A percentile compares a stretch with the other conserved stretches of the same genome.
Conservation (phyloP, 768 basidiomycete species). For the Lentinus tigrinus region DNA sequence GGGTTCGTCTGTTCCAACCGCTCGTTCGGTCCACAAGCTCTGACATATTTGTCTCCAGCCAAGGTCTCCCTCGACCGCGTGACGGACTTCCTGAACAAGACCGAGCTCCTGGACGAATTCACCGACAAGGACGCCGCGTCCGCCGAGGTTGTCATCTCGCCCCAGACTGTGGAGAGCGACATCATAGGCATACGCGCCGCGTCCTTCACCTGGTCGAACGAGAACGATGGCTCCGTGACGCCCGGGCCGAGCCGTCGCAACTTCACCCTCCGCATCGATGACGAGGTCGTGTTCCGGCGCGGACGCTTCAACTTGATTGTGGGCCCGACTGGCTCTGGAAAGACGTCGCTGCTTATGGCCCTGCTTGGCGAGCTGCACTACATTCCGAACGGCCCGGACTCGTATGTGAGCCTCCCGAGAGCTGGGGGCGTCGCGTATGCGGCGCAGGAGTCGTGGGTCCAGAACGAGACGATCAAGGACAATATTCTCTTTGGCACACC, state of each 20-base stretch:
- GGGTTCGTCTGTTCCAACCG: slow-evolving; percentile 22
- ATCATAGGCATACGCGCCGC: slow-evolving; percentile 56
- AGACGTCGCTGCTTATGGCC: slow-evolving; percentile 67
- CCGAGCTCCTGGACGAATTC: slow-evolving; percentile 50
- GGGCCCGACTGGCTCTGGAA: slow-evolving; percentile 58
- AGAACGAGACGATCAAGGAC: slow-evolving; percentile 72
- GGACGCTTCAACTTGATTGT: slow-evolving; percentile 56
- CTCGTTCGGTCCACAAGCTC: neutral
- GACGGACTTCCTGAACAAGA: slow-evolving; percentile 46
- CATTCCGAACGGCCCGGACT: slow-evolving; percentile 46
- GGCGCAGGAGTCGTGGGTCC: slow-evolving; percentile 84
- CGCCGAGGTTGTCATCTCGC: slow-evolving; percentile 9
- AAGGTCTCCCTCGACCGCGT: slow-evolving; percentile 68
- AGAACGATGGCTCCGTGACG: slow-evolving; percentile 36
- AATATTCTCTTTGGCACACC: slow-evolving; percentile 52
- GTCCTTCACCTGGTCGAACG: slow-evolving; percentile 55
- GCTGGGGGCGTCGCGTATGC: slow-evolving; percentile 73
- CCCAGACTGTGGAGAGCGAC: slow-evolving; percentile 19
- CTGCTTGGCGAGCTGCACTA: slow-evolving; percentile 62
- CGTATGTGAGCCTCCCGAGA: slow-evolving; percentile 74
- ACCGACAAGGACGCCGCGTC: slow-evolving; percentile 12
- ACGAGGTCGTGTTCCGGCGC: slow-evolving; percentile 53
- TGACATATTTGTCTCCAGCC: slow-evolving; percentile 26
- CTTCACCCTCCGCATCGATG: slow-evolving; percentile 51
- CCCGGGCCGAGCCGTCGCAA: slow-evolving; percentile 32